phyloP scores from a whole-genome alignment of 2,329 filamentous ascomycete species.

The Fusarium sterilihyphosum region DNA sequence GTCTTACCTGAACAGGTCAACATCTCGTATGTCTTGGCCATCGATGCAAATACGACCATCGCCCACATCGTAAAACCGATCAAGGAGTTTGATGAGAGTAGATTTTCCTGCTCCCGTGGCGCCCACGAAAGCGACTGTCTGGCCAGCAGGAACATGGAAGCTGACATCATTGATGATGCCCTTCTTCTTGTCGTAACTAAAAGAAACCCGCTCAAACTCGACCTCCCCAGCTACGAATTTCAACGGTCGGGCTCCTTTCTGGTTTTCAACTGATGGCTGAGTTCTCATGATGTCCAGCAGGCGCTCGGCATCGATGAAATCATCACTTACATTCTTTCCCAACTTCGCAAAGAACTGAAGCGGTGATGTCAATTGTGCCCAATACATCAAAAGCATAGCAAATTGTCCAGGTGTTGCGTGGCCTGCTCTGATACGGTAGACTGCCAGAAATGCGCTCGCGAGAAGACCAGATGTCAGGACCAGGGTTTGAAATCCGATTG shows the following conservation, averaged over 20 bases:
- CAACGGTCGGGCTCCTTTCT: slow-evolving; percentile 60
- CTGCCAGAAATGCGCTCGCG: slow-evolving; percentile 68
- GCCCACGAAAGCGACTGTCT: slow-evolving; percentile 68
- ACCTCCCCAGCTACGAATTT: slow-evolving; percentile 63
- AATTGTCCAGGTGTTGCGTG: slow-evolving; percentile 73
- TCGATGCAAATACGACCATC: slow-evolving; percentile 64
- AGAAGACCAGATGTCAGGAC: slow-evolving; percentile 76
- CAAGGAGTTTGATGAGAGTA: slow-evolving; percentile 66
- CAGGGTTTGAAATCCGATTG: slow-evolving; percentile 66
- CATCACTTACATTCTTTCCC: slow-evolving; percentile 64
- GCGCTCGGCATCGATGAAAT: slow-evolving; percentile 67
- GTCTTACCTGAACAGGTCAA: slow-evolving; percentile 58
- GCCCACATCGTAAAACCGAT: slow-evolving; percentile 67
- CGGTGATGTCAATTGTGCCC: slow-evolving; percentile 76
- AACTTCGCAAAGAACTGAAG: slow-evolving; percentile 74
- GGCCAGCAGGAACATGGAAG: slow-evolving; percentile 61
- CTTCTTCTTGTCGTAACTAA: slow-evolving; percentile 69
- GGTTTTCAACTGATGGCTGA: slow-evolving; percentile 64
- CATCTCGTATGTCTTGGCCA: slow-evolving; percentile 65
- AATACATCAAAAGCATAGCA: slow-evolving; percentile 77
- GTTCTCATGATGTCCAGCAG: slow-evolving; percentile 68
- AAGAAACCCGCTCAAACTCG: slow-evolving; percentile 64
- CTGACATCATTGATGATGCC: slow-evolving; percentile 64
- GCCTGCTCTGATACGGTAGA: slow-evolving; percentile 73
- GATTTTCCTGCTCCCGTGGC: slow-evolving; percentile 69